Base-by-base conservation (phyloP, 1,284 basidiomycete species). In the Austroboletus rostrupii region DNA sequence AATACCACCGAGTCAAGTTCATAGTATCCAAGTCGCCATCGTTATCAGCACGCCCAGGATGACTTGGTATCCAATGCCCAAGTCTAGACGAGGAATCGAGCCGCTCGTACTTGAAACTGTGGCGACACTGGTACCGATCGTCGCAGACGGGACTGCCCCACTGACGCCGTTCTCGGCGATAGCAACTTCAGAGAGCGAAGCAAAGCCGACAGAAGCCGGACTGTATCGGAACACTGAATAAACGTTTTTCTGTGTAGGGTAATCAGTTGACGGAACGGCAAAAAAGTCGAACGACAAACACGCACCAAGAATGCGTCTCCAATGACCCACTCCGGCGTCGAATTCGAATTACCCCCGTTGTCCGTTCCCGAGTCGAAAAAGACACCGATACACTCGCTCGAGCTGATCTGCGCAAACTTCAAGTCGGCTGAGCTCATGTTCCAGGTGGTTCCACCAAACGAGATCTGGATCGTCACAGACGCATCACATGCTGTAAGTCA, bases 131-230 rank as follows among this genome's bases (percentile, higher is more conserved):
- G 54, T 51, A 12, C 70, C 69, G 32, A 73, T 62, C 19, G 72
- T 73, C 0, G 71, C 38, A 0, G 62, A 55, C 3, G 71, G 72
- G 1, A 55, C 61, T 3, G 62, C 2, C 0, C 48, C 70, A 23
- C 59, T 53, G 26, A 58, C 57, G 5, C 72, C 71, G 9, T 69
- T 70, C 49, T 48, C 19, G 4, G 62, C 61, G 12, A 59, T n/a
- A 0, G 72, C 72, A 0, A 44, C 45, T 1, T 46, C 49, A 0
- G 72, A 74, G 5, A 74, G 67, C 5, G 55, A 54, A 2, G 79
- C 80, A 52, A 82, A 81, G 0, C 80, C 79, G 31, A 82, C 69
- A 0, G 77, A 67, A 1, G 77, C 59, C 0, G 78, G 78, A 57
- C 13, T 77, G 48, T 71, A 74, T 26, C 72, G 66, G 64, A 74